A percentile compares a stretch with the other conserved stretches of the same genome.
Conservation (phyloP, 1,139 yeast species). For the Saccharomyces hybrid region DNA sequence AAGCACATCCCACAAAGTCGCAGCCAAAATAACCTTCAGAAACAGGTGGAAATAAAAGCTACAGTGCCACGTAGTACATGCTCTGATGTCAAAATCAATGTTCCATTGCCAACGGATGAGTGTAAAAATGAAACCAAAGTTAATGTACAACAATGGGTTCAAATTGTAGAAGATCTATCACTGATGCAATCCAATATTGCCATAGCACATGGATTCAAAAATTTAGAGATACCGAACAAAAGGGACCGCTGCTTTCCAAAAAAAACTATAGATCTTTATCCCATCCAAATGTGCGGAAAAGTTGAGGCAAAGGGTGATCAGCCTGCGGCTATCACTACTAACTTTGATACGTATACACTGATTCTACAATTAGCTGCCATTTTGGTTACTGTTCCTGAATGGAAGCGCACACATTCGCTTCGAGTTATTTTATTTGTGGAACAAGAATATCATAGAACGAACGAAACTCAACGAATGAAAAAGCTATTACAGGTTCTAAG, state of each 20-base stretch:
- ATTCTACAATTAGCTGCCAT: slow-evolving; percentile 91
- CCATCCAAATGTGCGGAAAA: slow-evolving; percentile 91
- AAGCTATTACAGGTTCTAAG: slow-evolving; percentile 66
- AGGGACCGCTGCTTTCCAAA: slow-evolving; percentile 30
- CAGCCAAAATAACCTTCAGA: neutral
- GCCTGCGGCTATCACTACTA: slow-evolving; percentile 55
- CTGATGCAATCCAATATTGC: slow-evolving; percentile 92
- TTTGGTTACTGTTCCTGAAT: slow-evolving; percentile 81
- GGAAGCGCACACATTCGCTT: slow-evolving; percentile 69
- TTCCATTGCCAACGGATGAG: slow-evolving; percentile 67
- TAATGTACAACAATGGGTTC: slow-evolving; percentile 68
- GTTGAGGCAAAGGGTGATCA: slow-evolving; percentile 59
- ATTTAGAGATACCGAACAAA: slow-evolving; percentile 48
- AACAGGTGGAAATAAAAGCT: slow-evolving; percentile 3
- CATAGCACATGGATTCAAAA: slow-evolving; percentile 77
- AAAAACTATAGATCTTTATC: slow-evolving; percentile 76
- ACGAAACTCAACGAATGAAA: slow-evolving; percentile 55
- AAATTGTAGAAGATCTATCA: slow-evolving; percentile 82
- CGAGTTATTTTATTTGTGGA: slow-evolving; percentile 91
- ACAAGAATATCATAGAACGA: slow-evolving; percentile 55
- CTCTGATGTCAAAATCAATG: slow-evolving; percentile 12
- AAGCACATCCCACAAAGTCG: slow-evolving; percentile 10
- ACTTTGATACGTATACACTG: slow-evolving; percentile 89
- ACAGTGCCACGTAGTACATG: slow-evolving; percentile 4
- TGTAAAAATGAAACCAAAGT: slow-evolving; percentile 62